Conservation (phyloP, 1,284 basidiomycete genomes). For the Puccinia horiana region DNA sequence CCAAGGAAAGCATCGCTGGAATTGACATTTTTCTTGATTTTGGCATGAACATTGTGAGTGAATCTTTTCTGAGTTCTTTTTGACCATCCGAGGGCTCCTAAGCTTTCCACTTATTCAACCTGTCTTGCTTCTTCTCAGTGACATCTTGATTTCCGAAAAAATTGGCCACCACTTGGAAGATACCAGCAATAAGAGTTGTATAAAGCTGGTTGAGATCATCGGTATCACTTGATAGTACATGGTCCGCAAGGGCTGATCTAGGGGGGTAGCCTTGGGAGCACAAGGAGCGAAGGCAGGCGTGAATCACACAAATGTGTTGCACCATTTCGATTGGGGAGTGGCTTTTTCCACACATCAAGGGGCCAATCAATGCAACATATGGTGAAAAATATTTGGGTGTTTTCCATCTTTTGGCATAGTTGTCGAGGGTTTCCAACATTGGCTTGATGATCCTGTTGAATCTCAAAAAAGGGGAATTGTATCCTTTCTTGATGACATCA, state of each 20-base stretch:
- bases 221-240: background rate
- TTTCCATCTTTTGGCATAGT: slow-evolving; percentile 1
- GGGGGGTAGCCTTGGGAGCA: background rate
- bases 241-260: slow-evolving; percentile 1
- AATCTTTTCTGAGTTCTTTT: background rate
- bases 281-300: background rate
- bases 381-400: background rate
- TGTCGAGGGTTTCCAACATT: background rate
- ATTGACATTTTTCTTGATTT: background rate
- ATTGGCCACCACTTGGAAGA: slow-evolving; percentile 7
- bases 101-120: slow-evolving; percentile 17
- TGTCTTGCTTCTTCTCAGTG: background rate
- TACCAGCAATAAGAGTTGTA: background rate
- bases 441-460: background rate
- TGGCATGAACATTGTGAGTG: background rate
- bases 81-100: background rate
- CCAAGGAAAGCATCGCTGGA: background rate
- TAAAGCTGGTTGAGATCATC: background rate
- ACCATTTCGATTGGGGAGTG: background rate
- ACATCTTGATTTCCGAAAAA: background rate
- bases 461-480: background rate
- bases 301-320: background rate
- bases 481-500: slow-evolving; percentile 14
- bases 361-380: slow-evolving; percentile 4
- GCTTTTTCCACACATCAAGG: slow-evolving; percentile 5